Conservation (phyloP, 306 rosid species). For the Acacia acuminata region DNA sequence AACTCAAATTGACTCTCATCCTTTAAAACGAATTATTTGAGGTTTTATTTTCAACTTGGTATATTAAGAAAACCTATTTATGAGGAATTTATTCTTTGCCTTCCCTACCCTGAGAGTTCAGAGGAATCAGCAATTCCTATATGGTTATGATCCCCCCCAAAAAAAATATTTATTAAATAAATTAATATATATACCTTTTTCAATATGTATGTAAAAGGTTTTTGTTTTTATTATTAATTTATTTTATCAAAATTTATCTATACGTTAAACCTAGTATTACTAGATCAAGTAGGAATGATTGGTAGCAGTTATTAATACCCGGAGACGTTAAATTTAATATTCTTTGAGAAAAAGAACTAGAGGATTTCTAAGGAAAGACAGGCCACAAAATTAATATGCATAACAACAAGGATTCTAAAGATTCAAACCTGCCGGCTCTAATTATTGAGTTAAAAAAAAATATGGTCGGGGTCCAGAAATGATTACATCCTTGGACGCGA, state of each 20-base stretch:
- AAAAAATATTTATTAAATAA: no score
- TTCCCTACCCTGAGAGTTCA: no score
- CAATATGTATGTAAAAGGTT: no score
- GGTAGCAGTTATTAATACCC: not conserved
- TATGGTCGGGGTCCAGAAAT: slow-evolving; percentile 29
- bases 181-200: no score
- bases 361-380: not conserved
- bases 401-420: not conserved
- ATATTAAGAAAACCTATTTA: no score
- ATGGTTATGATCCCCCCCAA: no score
- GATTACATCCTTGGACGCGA: slow-evolving; percentile 23
- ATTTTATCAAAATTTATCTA: not conserved
- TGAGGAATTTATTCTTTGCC: no score
- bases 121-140: no score
- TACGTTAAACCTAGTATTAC: not conserved
- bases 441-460: not conserved
- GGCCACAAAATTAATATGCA: not conserved
- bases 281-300: not conserved
- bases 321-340: not conserved
- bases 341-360: not conserved
- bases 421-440: slow-evolving; percentile 21
- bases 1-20: no score
- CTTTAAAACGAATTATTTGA: no score
- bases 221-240: no score
- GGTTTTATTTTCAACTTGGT: no score